phyloP scores from a whole-genome alignment of 768 basidiomycete genomes.

The Russula ochroleuca region DNA sequence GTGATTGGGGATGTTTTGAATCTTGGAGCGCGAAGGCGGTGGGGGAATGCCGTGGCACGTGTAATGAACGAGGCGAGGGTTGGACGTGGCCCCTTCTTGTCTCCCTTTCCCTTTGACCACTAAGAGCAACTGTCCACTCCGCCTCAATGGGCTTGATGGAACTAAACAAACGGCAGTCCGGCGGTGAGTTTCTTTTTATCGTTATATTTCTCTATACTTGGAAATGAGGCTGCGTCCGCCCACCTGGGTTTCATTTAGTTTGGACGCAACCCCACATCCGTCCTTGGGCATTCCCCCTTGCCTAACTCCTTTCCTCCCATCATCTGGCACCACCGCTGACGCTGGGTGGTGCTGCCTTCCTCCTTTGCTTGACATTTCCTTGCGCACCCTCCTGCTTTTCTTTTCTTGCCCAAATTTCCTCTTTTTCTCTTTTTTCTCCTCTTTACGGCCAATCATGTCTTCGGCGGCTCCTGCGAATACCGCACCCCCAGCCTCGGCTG shows the following conservation, averaged over 20 bases:
- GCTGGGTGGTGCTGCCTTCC: not conserved
- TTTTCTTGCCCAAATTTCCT: not conserved
- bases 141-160: not conserved
- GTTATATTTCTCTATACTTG: not conserved
- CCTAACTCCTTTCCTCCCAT: not conserved
- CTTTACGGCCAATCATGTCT: not conserved
- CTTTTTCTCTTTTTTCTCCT: not conserved
- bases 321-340: not conserved
- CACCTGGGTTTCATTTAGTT: not conserved
- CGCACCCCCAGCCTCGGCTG: not conserved
- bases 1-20: not conserved
- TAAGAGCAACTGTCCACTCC: not conserved
- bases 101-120: not conserved
- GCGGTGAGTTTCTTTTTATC: not conserved
- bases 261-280: conserved; percentile 3
- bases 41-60: not conserved
- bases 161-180: conserved; percentile 1
- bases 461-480: not conserved
- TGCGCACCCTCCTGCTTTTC: not conserved
- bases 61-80: not conserved
- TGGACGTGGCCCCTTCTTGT: no score
- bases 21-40: not conserved
- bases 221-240: not conserved
- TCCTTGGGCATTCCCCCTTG: not conserved
- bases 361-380: not conserved